Evolutionary conservation across 164 flowering plant genomes (phyloP).

Genomic region (Kalanchoe fedtschenkoi): DNA sequence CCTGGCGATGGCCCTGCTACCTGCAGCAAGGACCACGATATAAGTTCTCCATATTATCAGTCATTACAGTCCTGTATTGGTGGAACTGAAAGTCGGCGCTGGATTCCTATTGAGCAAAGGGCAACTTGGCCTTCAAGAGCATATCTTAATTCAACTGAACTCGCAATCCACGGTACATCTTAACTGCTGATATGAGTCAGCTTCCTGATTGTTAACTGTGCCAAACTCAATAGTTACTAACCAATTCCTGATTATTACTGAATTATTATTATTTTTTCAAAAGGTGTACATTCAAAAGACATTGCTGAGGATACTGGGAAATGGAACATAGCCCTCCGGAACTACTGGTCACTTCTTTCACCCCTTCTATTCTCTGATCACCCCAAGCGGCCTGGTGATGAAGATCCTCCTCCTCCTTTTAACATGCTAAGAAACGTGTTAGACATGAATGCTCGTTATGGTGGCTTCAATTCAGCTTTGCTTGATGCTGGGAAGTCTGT

Average conservation of each 20-base stretch:
- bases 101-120: slow-evolving; percentile 74
- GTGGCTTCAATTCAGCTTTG: slow-evolving; percentile 78
- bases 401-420: slow-evolving; percentile 94
- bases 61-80: slow-evolving; percentile 82
- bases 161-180: slow-evolving; percentile 50
- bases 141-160: slow-evolving; percentile 49
- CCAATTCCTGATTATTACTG: neutral
- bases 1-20: slow-evolving; percentile 51
- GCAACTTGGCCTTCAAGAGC: slow-evolving; percentile 78
- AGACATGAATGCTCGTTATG: slow-evolving; percentile 88
- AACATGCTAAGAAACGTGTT: slow-evolving; percentile 95
- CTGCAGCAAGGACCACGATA: slow-evolving; percentile 66
- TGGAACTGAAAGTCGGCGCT: slow-evolving; percentile 73
- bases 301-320: slow-evolving; percentile 46
- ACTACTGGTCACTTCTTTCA: slow-evolving; percentile 95
- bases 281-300: slow-evolving; percentile 67
- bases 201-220: neutral
- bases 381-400: slow-evolving; percentile 98
- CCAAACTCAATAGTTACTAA: neutral
- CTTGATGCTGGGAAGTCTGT: slow-evolving; percentile 65
- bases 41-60: slow-evolving; percentile 78
- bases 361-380: slow-evolving; percentile 96
- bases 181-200: neutral
- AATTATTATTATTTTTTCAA: slow-evolving; percentile 6
- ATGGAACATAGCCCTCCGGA: slow-evolving; percentile 51